Evolutionary conservation across 1,284 basidiomycete species (phyloP), one percentile per base, ranked within the genome.

Genomic region (Cerrena zonata): DNA sequence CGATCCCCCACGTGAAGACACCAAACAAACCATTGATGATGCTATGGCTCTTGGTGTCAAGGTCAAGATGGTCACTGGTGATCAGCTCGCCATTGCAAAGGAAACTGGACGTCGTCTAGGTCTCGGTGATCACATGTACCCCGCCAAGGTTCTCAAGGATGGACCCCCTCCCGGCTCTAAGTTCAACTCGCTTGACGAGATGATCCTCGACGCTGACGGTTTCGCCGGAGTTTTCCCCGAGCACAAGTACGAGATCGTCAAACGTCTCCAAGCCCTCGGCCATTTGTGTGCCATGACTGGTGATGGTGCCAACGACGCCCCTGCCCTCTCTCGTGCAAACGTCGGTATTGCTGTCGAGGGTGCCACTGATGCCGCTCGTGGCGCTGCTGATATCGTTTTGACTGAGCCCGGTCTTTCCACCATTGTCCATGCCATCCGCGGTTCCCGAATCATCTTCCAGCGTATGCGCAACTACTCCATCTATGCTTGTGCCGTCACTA

Each of bases 61-160:
- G 71, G 94, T 98, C 71, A 98, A 98, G 88, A 98, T 98, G 95
- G 94, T 97, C 58, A 98, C 94, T 45, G 94, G 94, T 83, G 94
- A 98, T 72, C 93, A 97, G 78, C 91, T 98, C 66, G 94, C 95
- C 62, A 98, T 98, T 61, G 94, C 94, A 53, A 98, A 98, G 84
- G 95, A 98, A 74, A 98, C 94, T 57, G 94, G 95, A 61, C 90
- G 94, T 73, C 91, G 94, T 78, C 90, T 98, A 52, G 94, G 94
- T 66, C 78, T 91, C 57, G 92, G 92, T 69, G 92, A 94, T 73
- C 91, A 95, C 80, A 95, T 96, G 91, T 95, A 94, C 80, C 85
- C 90, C 57, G 87, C 92, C 61, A 94, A 94, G 80, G 91, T 94
- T 42, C 80, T 95, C 68, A 93, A 94, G 80, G 89, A 94, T 53